Evolutionary conservation across 2,329 filamentous ascomycete species (phyloP), one percentile per base, ranked within the genome.

Genomic region (Neonectria hederae): DNA sequence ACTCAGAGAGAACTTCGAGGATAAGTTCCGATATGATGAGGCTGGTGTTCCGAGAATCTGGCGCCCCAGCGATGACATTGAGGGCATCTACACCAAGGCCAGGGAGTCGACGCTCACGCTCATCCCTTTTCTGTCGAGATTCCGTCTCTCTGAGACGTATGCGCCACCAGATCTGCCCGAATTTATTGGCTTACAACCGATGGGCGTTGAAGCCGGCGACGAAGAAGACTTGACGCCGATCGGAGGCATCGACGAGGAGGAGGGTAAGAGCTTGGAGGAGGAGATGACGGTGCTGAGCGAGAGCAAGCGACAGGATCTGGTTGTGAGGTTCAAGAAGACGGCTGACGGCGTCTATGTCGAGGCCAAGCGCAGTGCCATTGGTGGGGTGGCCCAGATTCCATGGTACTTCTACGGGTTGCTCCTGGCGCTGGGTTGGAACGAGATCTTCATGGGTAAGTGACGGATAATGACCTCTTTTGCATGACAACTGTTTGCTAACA

Each of bases 1-100:
- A 83, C 87, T 99, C 55, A 89, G 96, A 38, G 96, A 99, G 79
- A 98, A 97, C 82, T 99, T 99, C 71, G 96, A 99, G 80, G 96
- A 99, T 82, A 97, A 97, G 80, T 99, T 99, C 87, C 91, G 96
- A 68, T 99, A 99, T 74, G 96, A 99, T 74, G 94, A 97, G 64
- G 89, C 90, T 7, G 96, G 96, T 26, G 96, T 99, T 5, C 96
- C 96, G 5, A 88, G 96, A 64, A 97, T 99, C 79, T 99, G 96
- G 96, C 90, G 94, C 24, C 96, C 96, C 1, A 94, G 91, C 2
- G 96, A 99, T 76, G 96, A 99, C 76, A 99, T 99, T 65, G 96
- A 99, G 82, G 94, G 95, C 49, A 84, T 97, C 45, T 99, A 98
- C 80, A 97, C 94, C 38, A 91, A 90, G 68, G 95, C 96, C 4